Conservation (phyloP, 2,329 filamentous ascomycete genomes). For the Hypoxylon sp. region DNA sequence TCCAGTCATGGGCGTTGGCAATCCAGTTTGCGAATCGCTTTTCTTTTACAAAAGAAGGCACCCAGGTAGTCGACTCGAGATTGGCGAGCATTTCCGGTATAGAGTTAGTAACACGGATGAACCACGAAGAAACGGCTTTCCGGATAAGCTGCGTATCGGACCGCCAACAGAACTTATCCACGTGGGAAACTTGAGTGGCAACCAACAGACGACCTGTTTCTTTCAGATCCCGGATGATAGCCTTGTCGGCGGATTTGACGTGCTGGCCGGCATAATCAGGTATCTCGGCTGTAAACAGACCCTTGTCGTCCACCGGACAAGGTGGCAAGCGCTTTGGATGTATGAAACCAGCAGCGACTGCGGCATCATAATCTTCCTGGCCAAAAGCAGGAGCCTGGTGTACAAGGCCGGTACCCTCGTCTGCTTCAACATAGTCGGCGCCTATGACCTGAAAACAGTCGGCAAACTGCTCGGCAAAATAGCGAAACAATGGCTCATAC, state of each 20-base stretch:
- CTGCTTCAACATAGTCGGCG: slow-evolving; percentile 87
- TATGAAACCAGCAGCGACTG: slow-evolving; percentile 81
- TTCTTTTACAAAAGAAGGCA: slow-evolving; percentile 90
- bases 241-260: slow-evolving; percentile 92
- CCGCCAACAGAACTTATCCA: slow-evolving; percentile 92
- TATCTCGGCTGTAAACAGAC: slow-evolving; percentile 82
- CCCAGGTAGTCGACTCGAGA: slow-evolving; percentile 91
- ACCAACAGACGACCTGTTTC: slow-evolving; percentile 80
- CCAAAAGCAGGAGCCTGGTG: slow-evolving; percentile 95
- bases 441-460: slow-evolving; percentile 79
- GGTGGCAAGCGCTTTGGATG: slow-evolving; percentile 82
- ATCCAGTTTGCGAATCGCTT: slow-evolving; percentile 94
- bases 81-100: slow-evolving; percentile 91
- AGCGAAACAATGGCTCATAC: slow-evolving; percentile 90
- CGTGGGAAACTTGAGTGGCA: slow-evolving; percentile 89
- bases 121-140: slow-evolving; percentile 93
- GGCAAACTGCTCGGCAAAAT: slow-evolving; percentile 85
- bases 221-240: slow-evolving; percentile 91
- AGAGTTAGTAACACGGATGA: slow-evolving; percentile 86
- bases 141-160: slow-evolving; percentile 97
- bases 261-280: slow-evolving; percentile 87
- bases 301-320: slow-evolving; percentile 89
- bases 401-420: slow-evolving; percentile 93
- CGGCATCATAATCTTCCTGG: slow-evolving; percentile 94
- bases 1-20: slow-evolving; percentile 91